These are phyloP conservation scores for Laetiporus sulphureus DNA, from an alignment of 1,284 basidiomycete genomes.

Conservation along the genomic window DNA sequence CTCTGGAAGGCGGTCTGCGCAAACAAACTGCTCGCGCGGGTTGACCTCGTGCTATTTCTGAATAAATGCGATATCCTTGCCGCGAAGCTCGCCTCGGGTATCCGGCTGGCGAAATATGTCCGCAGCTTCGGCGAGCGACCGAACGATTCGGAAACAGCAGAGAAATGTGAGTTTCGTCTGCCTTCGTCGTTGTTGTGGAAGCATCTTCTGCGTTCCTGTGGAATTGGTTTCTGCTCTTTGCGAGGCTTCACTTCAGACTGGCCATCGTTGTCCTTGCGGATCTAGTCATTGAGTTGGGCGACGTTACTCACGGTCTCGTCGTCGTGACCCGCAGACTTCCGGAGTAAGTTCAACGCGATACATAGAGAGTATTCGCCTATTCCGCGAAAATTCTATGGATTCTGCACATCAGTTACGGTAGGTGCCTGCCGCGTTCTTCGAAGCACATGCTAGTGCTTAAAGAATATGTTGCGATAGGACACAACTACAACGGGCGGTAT, in stretches of 20 bases:
- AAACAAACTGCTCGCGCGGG: conserved; percentile 64
- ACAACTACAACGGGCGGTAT: conserved; percentile 70
- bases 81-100: conserved; percentile 54
- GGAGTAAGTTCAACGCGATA: conserved; percentile 71
- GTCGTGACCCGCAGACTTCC: conserved; percentile 45
- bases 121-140: conserved; percentile 66
- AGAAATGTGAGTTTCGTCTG: conserved; percentile 45
- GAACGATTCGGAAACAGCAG: conserved; percentile 65
- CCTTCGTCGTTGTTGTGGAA: too few species aligned
- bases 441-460: neutral
- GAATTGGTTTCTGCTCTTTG: too few species aligned
- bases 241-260: too few species aligned
- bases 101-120: conserved; percentile 60
- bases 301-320: neutral
- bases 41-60: conserved; percentile 71
- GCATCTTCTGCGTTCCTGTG: too few species aligned
- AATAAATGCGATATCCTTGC: conserved; percentile 78
- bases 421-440: conserved; percentile 12
- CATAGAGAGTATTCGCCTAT: conserved; percentile 70
- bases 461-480: conserved; percentile 36
- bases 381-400: conserved; percentile 73
- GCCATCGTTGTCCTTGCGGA: neutral
- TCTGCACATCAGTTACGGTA: conserved; percentile 73
- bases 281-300: neutral
- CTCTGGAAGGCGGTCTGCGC: conserved; percentile 74